A percentile compares a stretch with the other conserved stretches of the same genome.
Conservation (phyloP, 1,139 yeast species). For the Taphrina communis region DNA sequence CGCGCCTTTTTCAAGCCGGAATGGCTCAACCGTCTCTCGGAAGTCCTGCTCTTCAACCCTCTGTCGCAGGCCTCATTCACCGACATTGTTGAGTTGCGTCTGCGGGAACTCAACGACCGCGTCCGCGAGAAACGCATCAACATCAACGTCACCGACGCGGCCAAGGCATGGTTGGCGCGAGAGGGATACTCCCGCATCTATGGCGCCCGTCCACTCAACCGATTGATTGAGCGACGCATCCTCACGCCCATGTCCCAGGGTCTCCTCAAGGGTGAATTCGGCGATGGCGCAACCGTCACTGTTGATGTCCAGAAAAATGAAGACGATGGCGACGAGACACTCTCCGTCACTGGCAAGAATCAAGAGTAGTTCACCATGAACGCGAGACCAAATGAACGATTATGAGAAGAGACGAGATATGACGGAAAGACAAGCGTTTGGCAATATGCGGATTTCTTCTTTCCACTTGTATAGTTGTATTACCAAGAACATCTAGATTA, state of each 20-base stretch:
- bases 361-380: not conserved
- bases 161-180: conserved; percentile 77
- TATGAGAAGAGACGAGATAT: too few species aligned
- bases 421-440: too few species aligned
- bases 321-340: conserved; percentile 49
- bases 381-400: not conserved
- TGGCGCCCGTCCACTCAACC: conserved; percentile 95
- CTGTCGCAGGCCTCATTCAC: conserved; percentile 74
- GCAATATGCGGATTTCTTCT: too few species aligned
- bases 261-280: conserved; percentile 78
- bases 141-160: conserved; percentile 61
- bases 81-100: conserved; percentile 80
- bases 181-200: conserved; percentile 88
- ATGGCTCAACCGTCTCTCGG: conserved; percentile 91
- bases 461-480: too few species aligned
- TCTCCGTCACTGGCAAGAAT: conserved; percentile 51
- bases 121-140: conserved; percentile 78
- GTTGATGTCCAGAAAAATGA: conserved; percentile 48
- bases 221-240: conserved; percentile 79
- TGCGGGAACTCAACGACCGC: conserved; percentile 78
- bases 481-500: too few species aligned
- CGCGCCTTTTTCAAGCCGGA: conserved; percentile 85
- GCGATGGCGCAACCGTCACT: conserved; percentile 68
- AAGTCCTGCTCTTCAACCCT: conserved; percentile 85
- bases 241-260: conserved; percentile 85